Evolutionary conservation across 2,329 filamentous ascomycete genomes (phyloP).

Genomic region (Mycogone perniciosa): DNA sequence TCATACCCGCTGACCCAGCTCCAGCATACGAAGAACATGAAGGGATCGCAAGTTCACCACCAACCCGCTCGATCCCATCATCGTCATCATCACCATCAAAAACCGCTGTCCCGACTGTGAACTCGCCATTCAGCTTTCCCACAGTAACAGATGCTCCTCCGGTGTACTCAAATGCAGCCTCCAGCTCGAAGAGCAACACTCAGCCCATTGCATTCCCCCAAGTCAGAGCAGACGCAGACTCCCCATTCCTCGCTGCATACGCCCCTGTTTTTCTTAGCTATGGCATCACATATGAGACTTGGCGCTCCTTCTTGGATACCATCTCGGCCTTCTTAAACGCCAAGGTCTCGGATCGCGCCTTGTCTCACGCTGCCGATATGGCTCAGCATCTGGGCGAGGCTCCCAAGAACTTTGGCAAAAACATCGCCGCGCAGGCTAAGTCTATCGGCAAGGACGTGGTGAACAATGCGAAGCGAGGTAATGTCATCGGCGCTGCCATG

Average conservation of each 20-base stretch:
- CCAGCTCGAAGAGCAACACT: slow-evolving; percentile 2
- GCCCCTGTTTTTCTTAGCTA: slow-evolving; percentile 30
- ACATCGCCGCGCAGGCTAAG: slow-evolving; percentile 31
- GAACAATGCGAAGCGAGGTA: slow-evolving; percentile 31
- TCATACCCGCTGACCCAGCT: neutral
- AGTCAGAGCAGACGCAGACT: slow-evolving; percentile 24
- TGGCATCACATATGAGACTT: slow-evolving; percentile 31
- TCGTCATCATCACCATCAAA: neutral
- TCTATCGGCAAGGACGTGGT: slow-evolving; percentile 30
- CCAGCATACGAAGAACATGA: slow-evolving; percentile 1
- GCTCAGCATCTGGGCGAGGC: slow-evolving; percentile 29
- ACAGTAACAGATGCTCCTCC: slow-evolving; percentile 18
- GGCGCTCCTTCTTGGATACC: slow-evolving; percentile 31
- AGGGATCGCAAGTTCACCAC: neutral
- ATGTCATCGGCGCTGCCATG: slow-evolving; percentile 33
- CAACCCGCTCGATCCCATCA: neutral
- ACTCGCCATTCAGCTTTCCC: slow-evolving; percentile 31
- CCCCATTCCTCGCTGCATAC: slow-evolving; percentile 36
- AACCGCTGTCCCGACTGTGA: slow-evolving; percentile 21
- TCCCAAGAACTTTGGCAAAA: slow-evolving; percentile 31
- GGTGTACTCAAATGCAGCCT: slow-evolving; percentile 13
- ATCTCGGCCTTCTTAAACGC: slow-evolving; percentile 41
- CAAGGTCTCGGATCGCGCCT: slow-evolving; percentile 37
- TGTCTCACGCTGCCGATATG: slow-evolving; percentile 37
- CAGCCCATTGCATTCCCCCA: slow-evolving; percentile 38